A percentile compares a stretch with the other conserved stretches of the same genome.
phyloP scores from a whole-genome alignment of 768 basidiomycete genomes.

The Lyophyllum semitale region DNA sequence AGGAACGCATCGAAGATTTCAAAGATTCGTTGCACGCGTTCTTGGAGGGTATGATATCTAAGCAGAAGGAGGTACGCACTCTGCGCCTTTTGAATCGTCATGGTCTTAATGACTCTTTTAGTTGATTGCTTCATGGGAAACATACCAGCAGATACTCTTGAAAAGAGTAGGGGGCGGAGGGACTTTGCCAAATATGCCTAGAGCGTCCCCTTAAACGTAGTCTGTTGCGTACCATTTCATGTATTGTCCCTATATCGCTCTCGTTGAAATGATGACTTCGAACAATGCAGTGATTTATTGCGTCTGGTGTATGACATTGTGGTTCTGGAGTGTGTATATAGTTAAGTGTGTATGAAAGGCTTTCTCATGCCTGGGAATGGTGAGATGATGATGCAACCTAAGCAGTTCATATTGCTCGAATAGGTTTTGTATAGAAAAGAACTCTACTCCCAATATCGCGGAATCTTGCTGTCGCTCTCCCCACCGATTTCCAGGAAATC shows the following conservation, averaged over 20 bases:
- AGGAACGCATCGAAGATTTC: conserved; percentile 92
- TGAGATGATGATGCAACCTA: not conserved
- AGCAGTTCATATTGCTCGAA: too few species aligned
- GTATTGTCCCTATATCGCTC: not conserved
- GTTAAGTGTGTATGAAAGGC: not conserved
- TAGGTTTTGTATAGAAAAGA: too few species aligned
- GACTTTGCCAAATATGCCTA: conserved; percentile 12
- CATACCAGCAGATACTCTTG: conserved; percentile 73
- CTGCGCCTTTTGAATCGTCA: not conserved
- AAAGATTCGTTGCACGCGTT: conserved; percentile 81
- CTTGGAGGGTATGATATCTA: conserved; percentile 81
- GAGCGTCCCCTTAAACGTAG: conserved; percentile 3
- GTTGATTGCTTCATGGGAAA: conserved; percentile 81
- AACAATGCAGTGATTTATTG: conserved; percentile 9
- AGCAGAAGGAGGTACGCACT: conserved; percentile 73
- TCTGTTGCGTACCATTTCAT: not conserved
- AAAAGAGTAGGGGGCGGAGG: conserved; percentile 24
- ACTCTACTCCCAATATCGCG: conserved; percentile 78
- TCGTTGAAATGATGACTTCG: not conserved
- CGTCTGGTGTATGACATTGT: not conserved
- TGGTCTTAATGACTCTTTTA: conserved; percentile 25
- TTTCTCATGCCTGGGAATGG: not conserved
- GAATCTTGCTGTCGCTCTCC: conserved; percentile 63
- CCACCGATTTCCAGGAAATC: conserved; percentile 80
- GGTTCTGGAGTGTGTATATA: not conserved